Percentiles rank a stretch among this genome's conserved stretches.
Conservation (phyloP, 1,139 yeast species). For the Yamadazyma trypodendri region DNA sequence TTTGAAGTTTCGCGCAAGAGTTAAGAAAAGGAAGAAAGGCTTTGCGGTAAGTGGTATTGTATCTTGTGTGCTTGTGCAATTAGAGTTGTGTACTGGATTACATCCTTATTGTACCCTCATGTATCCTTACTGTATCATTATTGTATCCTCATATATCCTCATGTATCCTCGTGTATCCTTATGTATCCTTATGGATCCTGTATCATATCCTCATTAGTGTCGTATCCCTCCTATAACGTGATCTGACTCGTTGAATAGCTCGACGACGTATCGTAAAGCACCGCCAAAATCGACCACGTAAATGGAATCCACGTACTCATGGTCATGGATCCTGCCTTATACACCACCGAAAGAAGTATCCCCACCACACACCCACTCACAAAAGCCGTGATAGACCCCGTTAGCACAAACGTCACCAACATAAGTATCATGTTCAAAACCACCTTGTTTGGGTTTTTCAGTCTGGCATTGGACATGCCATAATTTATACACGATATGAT, state of each 20-base stretch:
- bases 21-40: neutral
- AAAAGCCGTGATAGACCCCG: constrained; percentile 66
- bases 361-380: constrained; percentile 77
- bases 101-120: no score
- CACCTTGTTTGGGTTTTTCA: neutral
- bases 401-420: constrained; percentile 41
- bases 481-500: constrained; percentile 51
- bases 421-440: constrained; percentile 29
- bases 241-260: constrained; percentile 53
- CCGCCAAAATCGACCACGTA: constrained; percentile 69
- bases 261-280: constrained; percentile 63
- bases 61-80: no score
- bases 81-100: no score
- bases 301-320: constrained; percentile 96
- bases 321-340: constrained; percentile 71
- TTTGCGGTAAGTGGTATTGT: neutral
- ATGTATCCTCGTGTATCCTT: neutral
- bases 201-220: neutral
- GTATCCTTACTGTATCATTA: neutral
- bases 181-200: neutral
- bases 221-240: constrained; percentile 21
- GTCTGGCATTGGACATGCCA: constrained; percentile 14
- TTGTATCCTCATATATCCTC: neutral
- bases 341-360: constrained; percentile 58
- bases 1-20: no score